Base-by-base conservation (phyloP, 495 filamentous ascomycete genomes). In the Neurospora sp. region DNA sequence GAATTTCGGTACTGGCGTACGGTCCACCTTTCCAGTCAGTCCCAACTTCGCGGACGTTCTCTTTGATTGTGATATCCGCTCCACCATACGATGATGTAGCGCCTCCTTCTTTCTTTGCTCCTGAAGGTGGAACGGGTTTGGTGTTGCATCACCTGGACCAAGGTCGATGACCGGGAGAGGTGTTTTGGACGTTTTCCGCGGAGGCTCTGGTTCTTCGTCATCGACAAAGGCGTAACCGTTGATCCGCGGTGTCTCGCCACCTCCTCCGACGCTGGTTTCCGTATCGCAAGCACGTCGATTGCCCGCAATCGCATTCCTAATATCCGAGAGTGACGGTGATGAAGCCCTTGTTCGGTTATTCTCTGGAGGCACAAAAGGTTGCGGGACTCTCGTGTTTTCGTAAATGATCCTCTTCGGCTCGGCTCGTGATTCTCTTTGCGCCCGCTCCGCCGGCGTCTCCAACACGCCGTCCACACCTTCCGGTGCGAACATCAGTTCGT, bases 191-290 rank as follows among this genome's bases (percentile, higher is more conserved):
- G 27, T 39, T 37, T 37, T 35, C 20, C 71, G 75, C 44, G 81
- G 81, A 27, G 81, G 79, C 69, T 81, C 82, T 5, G 83, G 84
- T 40, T 86, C 84, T 59, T 93, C 91, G 76, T 96, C 92, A 75
- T 97, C 94, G 54, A 99, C 96, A 81, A 98, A 98, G 4, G 92
- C 89, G 77, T 97, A 99, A 27, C 96, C 96, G 72, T 93, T 93
- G 0, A 98, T 93, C 3, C 93, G 87, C 0, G 96, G 96, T 1
- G 96, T 98, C 78, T 96, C 92, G 3, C 82, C 84, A n/a, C 89
- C 90, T 23, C 83, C 84, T 3, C 82, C 82, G 39, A 88, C 88
- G 5, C 87, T 90, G 9, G 88, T 86, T 77, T 97, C 92, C 0
- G 89, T 88, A n/a, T 89, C 87, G 3, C 86, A 87, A 4, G 85